phyloP scores from a whole-genome alignment of 768 basidiomycete species.

The Suillus hirtellus region DNA sequence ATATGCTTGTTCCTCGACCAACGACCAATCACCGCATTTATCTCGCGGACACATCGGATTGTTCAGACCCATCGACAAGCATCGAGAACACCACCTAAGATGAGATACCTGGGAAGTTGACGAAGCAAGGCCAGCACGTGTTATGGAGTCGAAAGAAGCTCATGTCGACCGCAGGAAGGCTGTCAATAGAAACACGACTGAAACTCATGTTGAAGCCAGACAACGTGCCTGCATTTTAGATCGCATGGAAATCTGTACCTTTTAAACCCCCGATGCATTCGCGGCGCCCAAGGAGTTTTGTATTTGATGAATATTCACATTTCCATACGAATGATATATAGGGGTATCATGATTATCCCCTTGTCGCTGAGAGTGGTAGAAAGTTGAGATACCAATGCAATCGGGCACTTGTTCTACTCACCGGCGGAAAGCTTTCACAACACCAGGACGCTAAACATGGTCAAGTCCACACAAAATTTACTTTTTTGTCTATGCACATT shows the following conservation, averaged over 20 bases:
- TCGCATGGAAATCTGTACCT: background rate
- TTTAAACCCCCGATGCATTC: background rate
- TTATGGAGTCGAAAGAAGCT: constrained; percentile 5
- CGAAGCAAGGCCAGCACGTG: constrained; percentile 3
- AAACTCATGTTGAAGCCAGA: constrained; percentile 7
- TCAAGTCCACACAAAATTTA: background rate
- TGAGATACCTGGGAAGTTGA: background rate
- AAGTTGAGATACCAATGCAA: background rate
- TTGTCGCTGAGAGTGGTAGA: background rate
- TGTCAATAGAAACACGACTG: constrained; percentile 7
- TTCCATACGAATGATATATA: constrained; percentile 1
- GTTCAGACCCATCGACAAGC: constrained; percentile 1
- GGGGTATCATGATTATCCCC: background rate
- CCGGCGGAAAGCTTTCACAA: background rate
- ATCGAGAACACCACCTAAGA: background rate
- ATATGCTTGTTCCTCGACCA: constrained; percentile 2
- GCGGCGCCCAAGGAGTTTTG: constrained; percentile 1
- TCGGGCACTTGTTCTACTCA: background rate
- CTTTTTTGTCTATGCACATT: background rate
- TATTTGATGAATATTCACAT: background rate
- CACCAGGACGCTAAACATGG: background rate
- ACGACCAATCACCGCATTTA: background rate
- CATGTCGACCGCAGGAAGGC: background rate
- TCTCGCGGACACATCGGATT: background rate
- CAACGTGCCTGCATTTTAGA: constrained; percentile 4